phyloP scores from a whole-genome alignment of 768 basidiomycete genomes.

The Ramaria rubella region DNA sequence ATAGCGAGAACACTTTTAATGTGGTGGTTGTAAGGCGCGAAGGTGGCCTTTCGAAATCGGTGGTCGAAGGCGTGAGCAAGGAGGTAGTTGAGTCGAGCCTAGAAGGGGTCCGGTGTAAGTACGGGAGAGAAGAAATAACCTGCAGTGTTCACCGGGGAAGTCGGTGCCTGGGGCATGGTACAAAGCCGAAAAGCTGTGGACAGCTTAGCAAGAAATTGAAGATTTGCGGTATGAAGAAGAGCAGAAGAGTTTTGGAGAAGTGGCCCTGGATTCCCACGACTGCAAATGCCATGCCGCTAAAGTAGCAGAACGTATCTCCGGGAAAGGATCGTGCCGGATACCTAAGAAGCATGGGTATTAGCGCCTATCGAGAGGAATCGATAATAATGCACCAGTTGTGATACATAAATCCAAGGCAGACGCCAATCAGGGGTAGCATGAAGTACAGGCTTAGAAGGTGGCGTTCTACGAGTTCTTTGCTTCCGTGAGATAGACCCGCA shows the following conservation, averaged over 20 bases:
- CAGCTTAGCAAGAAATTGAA: constrained; percentile 95
- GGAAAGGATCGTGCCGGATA: constrained; percentile 94
- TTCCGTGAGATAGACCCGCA: constrained; percentile 82
- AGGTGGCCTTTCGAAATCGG: constrained; percentile 53
- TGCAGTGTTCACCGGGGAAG: constrained; percentile 68
- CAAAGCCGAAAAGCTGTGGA: constrained; percentile 90
- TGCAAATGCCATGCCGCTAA: constrained; percentile 97
- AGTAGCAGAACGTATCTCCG: constrained; percentile 96
- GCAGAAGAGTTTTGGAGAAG: constrained; percentile 90
- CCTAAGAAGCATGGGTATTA: constrained; percentile 40
- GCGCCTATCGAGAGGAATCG: not conserved
- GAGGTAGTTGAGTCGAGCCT: constrained; percentile 75
- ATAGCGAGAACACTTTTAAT: constrained; percentile 50
- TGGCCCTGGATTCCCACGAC: constrained; percentile 97
- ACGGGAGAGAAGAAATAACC: not conserved
- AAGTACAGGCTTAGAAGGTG: constrained; percentile 97
- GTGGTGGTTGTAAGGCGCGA: constrained; percentile 45
- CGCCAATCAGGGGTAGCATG: constrained; percentile 90
- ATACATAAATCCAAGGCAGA: constrained; percentile 84
- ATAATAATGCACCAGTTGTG: constrained; percentile 78
- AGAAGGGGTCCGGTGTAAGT: constrained; percentile 7
- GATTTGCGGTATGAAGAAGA: constrained; percentile 97
- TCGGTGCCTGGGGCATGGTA: constrained; percentile 91
- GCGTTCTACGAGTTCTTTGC: constrained; percentile 79
- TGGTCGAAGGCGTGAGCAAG: constrained; percentile 71